phyloP scores from a whole-genome alignment of 805 yeast species.

The Yarrowia hollandica region DNA sequence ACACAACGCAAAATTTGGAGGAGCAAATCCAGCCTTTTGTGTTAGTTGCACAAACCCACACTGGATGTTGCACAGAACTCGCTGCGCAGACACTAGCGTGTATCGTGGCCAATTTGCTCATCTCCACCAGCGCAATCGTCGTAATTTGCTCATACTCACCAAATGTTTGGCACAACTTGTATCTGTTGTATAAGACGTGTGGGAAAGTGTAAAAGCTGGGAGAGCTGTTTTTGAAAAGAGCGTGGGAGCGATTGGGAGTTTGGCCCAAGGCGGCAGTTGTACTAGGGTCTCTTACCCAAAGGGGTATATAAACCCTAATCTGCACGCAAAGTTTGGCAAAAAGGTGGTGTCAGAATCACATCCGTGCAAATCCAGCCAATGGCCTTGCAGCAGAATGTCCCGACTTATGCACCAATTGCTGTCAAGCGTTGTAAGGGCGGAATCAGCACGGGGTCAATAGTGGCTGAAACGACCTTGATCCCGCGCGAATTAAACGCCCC shows the following conservation, averaged over 20 bases:
- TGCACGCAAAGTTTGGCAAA: not conserved
- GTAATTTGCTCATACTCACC: constrained; percentile 28
- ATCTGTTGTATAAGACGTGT: constrained; percentile 27
- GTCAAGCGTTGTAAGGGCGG: not conserved
- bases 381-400: constrained; percentile 8
- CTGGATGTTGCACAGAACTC: no score
- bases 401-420: constrained; percentile 23
- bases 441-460: not conserved
- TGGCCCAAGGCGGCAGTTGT: not conserved
- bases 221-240: constrained; percentile 25
- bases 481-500: no score
- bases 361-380: constrained; percentile 22
- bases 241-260: constrained; percentile 4
- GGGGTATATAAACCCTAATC: not conserved
- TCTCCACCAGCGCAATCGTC: not conserved
- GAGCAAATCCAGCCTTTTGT: no score
- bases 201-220: constrained; percentile 29
- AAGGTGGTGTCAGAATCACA: constrained; percentile 27
- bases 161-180: constrained; percentile 27
- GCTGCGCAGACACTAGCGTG: no score
- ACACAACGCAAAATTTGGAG: no score
- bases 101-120: constrained; percentile 4
- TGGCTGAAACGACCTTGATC: no score
- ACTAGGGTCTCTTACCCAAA: not conserved
- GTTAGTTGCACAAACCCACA: no score